Conservation (phyloP, 106 monocot genomes). For the Dendrobium huoshanense region DNA sequence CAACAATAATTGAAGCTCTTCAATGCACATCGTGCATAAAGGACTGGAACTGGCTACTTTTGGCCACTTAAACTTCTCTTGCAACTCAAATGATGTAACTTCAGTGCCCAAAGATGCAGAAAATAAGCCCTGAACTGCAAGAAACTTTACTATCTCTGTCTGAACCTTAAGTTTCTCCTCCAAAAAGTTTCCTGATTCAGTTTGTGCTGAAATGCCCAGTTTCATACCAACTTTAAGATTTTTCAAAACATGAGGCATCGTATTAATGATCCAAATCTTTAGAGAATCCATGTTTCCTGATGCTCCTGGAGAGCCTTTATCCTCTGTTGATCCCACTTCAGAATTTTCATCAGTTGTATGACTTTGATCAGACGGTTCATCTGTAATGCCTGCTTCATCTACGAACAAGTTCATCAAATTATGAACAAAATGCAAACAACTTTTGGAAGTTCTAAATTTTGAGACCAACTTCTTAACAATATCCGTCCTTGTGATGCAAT, state of each 20-base stretch:
- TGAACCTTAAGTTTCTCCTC: constrained; percentile 70
- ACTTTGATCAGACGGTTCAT: constrained; percentile 93
- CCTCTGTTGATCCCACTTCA: constrained; percentile 47
- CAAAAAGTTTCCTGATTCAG: constrained; percentile 22
- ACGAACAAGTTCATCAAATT: constrained; percentile 78
- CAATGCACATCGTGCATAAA: constrained; percentile 66
- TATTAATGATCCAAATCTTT: constrained; percentile 76
- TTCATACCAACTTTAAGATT: constrained; percentile 45
- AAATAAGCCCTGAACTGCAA: constrained; percentile 91
- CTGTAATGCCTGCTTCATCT: constrained; percentile 51
- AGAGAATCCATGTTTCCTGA: constrained; percentile 53
- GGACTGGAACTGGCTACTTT: constrained; percentile 64
- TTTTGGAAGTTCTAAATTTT: constrained; percentile 39
- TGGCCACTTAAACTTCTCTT: constrained; percentile 97
- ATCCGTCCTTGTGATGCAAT: constrained; percentile 67
- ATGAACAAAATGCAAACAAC: constrained; percentile 61
- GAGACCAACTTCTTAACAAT: constrained; percentile 55
- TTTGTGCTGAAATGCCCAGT: constrained; percentile 21
- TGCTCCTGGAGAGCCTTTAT: constrained; percentile 31
- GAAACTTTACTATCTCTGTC: constrained; percentile 80
- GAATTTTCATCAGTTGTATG: constrained; percentile 94
- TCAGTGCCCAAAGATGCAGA: constrained; percentile 92
- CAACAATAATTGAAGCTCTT: constrained; percentile 72
- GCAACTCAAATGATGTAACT: constrained; percentile 92
- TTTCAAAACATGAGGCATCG: constrained; percentile 74